Conservation (phyloP, 495 filamentous ascomycete species). For the Podospora comata region DNA sequence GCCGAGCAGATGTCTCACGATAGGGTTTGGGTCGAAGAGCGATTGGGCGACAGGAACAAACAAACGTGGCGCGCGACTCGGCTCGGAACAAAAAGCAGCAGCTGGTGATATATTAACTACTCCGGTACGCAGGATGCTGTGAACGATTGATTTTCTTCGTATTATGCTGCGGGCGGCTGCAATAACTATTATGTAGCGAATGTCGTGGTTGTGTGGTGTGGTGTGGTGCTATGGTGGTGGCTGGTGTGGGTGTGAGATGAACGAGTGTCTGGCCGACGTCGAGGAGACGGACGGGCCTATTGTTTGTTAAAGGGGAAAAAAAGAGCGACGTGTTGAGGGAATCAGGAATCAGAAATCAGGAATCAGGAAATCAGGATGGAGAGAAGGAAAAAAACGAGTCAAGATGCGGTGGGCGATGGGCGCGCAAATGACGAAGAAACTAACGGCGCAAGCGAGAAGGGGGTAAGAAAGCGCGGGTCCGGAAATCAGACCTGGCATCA, state of each 20-base stretch:
- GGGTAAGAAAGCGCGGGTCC: conserved; percentile 11
- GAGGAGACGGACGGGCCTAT: conserved; percentile 10
- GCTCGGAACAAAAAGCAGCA: conserved; percentile 3
- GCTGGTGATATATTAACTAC: not conserved
- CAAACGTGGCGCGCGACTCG: conserved; percentile 8
- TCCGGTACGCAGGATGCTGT: not conserved
- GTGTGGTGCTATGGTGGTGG: not conserved
- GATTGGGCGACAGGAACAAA: not conserved
- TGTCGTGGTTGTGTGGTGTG: not conserved
- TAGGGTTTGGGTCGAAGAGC: conserved; percentile 12
- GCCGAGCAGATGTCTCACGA: conserved; percentile 29
- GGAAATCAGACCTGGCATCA: conserved; percentile 18
- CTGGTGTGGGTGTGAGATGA: not conserved
- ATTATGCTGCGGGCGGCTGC: conserved; percentile 10
- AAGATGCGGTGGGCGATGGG: not conserved
- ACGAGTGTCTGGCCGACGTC: conserved; percentile 19
- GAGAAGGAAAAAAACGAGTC: conserved; percentile 20
- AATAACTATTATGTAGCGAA: conserved; percentile 4
- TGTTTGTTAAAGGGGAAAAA: conserved; percentile 5
- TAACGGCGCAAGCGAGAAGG: conserved; percentile 20
- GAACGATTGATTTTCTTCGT: not conserved
- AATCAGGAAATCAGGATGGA: not conserved
- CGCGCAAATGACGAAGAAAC: conserved; percentile 28
- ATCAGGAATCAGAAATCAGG: not conserved
- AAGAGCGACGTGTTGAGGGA: conserved; percentile 1